These are phyloP conservation scores for Ophiorrhiza pumila DNA, from an alignment of 257 asterid species.

Conservation along the genomic window DNA sequence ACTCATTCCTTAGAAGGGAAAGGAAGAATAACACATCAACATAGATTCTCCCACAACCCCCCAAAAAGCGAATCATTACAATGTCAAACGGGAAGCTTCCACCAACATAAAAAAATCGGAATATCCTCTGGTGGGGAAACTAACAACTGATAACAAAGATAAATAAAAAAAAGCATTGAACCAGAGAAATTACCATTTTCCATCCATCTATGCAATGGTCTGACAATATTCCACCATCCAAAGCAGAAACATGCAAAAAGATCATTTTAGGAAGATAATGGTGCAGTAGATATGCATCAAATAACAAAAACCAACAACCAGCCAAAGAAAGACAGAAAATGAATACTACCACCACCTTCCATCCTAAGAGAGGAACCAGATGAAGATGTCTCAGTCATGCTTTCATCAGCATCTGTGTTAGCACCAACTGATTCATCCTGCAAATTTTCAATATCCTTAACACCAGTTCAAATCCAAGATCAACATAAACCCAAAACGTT, in stretches of 20 bases:
- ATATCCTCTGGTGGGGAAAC: background rate
- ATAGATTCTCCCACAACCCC: background rate
- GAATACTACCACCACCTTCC: constrained; percentile 32
- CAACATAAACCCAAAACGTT: background rate
- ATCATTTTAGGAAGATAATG: background rate
- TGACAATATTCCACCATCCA: constrained; percentile 8
- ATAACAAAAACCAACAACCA: background rate
- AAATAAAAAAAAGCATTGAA: background rate
- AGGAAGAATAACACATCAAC: background rate
- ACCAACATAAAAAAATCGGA: background rate
- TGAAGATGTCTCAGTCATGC: constrained; percentile 34
- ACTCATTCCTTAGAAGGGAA: background rate
- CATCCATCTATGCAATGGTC: constrained; percentile 11
- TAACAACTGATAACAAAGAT: background rate
- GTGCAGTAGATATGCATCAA: background rate
- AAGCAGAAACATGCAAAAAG: background rate
- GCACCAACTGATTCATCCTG: constrained; percentile 46
- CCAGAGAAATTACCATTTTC: constrained; percentile 14
- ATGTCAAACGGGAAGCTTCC: background rate
- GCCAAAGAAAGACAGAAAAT: background rate
- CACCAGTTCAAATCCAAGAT: background rate
- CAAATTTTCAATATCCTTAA: constrained; percentile 23
- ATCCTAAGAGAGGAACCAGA: constrained; percentile 37
- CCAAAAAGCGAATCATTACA: background rate
- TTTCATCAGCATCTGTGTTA: constrained; percentile 39